Evolutionary conservation across 2,329 filamentous ascomycete species (phyloP), one percentile per base, ranked within the genome.

Genomic region (Juglanconis sp.): DNA sequence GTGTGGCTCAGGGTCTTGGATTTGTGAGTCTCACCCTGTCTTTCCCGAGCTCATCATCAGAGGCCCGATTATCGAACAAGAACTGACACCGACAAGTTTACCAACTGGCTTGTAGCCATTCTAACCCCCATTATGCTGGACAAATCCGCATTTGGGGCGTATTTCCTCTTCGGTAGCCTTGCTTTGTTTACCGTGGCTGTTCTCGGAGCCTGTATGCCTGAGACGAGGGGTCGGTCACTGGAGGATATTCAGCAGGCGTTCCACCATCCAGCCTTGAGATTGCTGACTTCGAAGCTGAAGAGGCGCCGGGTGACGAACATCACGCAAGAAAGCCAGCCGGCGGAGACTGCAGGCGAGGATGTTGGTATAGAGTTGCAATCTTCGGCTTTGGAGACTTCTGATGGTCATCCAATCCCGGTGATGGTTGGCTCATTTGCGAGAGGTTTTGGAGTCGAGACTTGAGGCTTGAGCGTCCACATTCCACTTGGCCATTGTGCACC

Each of bases 231-330:
- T 0, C 68, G 72, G 10, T 75, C 75, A 0, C 71, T 84, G n/a
- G 79, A 81, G 54, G 73, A 76, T 48, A 83, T 82, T 52, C 76
- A 82, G 54, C 71, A 75, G 11, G 76, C 77, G 0, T 82, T 82
- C 59, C 73, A 74, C 36, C 63, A 62, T 5, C 69, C 69, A 11
- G 51, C 36, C 24, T 44, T 62, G 24, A 51, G 35, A 2, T 44
- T 24, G n/a, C 34, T 62, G n/a, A 42, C 40, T 9, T 59, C 51
- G 5, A 51, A 50, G 30, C 46, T 62, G 5, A 54, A 11, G 15
- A 40, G 47, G 6, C 32, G 8, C 52, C 15, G 44, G 31, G 24
- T 9, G 34, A 24, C 8, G 31, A 47, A 44, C 15, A 50, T 13
- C 3, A 36, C 11, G 5, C 30, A 47, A 4, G n/a, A 34, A 15